Conservation (phyloP, 2,329 filamentous ascomycete species). For the Penicillium verrucosum region DNA sequence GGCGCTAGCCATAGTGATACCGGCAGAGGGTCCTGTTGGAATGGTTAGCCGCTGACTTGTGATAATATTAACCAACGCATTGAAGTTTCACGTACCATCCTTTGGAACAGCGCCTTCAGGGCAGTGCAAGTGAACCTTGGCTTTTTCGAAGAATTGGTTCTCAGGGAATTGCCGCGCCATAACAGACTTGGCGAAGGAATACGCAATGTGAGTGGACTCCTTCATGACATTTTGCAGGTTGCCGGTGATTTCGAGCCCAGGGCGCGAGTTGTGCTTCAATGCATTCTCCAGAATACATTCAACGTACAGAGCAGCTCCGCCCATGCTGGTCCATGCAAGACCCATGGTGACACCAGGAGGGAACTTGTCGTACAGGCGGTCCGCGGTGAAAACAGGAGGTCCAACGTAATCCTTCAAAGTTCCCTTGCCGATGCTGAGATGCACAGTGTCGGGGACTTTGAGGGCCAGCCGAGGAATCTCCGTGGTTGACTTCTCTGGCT, state of each 20-base stretch:
- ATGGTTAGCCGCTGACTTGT: conserved; percentile 10
- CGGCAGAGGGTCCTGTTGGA: conserved; percentile 66
- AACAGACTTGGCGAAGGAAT: conserved; percentile 89
- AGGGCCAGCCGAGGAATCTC: conserved; percentile 70
- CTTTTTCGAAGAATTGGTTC: conserved; percentile 95
- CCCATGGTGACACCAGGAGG: conserved; percentile 97
- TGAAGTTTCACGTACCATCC: conserved; percentile 57
- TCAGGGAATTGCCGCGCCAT: conserved; percentile 81
- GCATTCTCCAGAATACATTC: conserved; percentile 91
- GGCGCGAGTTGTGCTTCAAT: conserved; percentile 68
- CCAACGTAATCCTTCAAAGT: conserved; percentile 97
- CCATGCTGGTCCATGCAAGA: conserved; percentile 95
- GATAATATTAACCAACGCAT: conserved; percentile 2
- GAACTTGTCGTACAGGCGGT: conserved; percentile 89
- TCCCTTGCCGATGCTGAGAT: conserved; percentile 80
- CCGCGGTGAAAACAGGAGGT: conserved; percentile 90
- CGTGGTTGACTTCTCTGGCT: conserved; percentile 38
- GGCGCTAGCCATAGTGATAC: conserved; percentile 97
- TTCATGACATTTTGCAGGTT: conserved; percentile 98
- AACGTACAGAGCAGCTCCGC: conserved; percentile 92
- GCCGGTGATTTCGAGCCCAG: conserved; percentile 84
- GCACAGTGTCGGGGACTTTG: conserved; percentile 79
- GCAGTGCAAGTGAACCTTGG: conserved; percentile 91
- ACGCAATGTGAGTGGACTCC: conserved; percentile 90
- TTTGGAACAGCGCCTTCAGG: conserved; percentile 95